A percentile compares a stretch with the other conserved stretches of the same genome.
phyloP scores from a whole-genome alignment of 163 green algal species.

The Prototheca wickerhamii region DNA sequence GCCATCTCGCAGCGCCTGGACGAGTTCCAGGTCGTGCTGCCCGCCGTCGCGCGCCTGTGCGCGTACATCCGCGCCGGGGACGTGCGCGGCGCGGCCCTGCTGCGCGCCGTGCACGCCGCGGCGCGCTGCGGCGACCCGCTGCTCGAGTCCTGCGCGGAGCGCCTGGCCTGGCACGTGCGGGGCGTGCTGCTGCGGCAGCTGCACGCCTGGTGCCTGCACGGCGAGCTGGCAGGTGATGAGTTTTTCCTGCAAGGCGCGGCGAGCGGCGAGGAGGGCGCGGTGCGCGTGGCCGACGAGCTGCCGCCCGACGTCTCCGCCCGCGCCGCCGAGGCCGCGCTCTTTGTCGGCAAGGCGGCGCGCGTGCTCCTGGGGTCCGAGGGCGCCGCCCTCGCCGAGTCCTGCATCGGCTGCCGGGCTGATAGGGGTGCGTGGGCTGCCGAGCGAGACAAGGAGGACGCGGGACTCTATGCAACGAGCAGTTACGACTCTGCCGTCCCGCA shows the following conservation, averaged over 20 bases:
- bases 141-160: constrained; percentile 49
- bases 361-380: constrained; percentile 16
- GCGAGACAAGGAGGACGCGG: no score
- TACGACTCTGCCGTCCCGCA: no score
- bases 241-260: constrained; percentile 61
- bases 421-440: no score
- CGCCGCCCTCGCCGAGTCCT: no score
- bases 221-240: constrained; percentile 64
- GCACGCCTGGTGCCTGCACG: constrained; percentile 69
- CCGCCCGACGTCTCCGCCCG: constrained; percentile 42
- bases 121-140: constrained; percentile 46
- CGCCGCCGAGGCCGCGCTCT: constrained; percentile 54
- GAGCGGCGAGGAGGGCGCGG: not conserved
- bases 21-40: constrained; percentile 58
- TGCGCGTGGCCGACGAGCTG: constrained; percentile 21
- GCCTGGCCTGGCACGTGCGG: constrained; percentile 77
- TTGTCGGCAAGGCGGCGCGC: constrained; percentile 66
- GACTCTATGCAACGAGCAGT: no score
- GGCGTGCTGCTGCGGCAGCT: constrained; percentile 73
- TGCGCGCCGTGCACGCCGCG: constrained; percentile 38
- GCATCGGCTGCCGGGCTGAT: no score
- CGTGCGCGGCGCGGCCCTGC: constrained; percentile 36
- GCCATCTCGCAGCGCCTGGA: constrained; percentile 29
- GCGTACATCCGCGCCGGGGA: constrained; percentile 25
- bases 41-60: constrained; percentile 48